phyloP scores from a whole-genome alignment of 441 rosid genomes.

The Euphorbia schlechtendalii region DNA sequence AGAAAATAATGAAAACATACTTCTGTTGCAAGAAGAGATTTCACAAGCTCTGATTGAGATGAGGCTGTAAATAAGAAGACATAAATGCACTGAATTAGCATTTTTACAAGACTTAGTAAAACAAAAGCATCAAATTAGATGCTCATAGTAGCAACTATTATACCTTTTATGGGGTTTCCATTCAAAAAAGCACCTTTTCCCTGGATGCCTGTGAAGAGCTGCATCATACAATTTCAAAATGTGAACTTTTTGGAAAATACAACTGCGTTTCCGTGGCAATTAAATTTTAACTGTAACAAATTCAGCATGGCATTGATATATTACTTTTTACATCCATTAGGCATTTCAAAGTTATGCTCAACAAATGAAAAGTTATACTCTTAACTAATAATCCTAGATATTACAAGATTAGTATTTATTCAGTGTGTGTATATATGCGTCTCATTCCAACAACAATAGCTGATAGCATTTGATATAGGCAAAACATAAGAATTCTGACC shows the following conservation, averaged over 20 bases:
- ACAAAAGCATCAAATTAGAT: background rate
- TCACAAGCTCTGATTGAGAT: conserved; percentile 67
- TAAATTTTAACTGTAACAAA: background rate
- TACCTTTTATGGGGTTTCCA: conserved; percentile 77
- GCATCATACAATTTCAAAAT: conserved; percentile 19
- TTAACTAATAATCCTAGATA: background rate
- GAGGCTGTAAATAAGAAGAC: conserved; percentile 49
- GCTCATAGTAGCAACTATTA: background rate
- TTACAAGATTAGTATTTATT: background rate
- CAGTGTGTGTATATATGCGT: background rate
- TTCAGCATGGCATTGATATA: background rate
- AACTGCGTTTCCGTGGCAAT: no score
- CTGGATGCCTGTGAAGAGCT: conserved; percentile 71
- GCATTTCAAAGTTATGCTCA: background rate
- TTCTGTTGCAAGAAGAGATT: conserved; percentile 81
- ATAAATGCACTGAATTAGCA: conserved; percentile 17
- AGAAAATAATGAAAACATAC: conserved; percentile 27
- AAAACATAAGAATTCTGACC: conserved; percentile 39
- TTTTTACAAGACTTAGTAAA: background rate
- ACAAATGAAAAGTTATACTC: background rate
- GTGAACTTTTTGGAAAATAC: conserved; percentile 2
- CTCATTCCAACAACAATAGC: background rate
- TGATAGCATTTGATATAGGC: background rate
- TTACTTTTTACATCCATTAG: background rate
- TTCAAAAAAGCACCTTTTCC: conserved; percentile 85